Conservation (phyloP, 164 flowering plant species). For the Vitis amurensis region DNA sequence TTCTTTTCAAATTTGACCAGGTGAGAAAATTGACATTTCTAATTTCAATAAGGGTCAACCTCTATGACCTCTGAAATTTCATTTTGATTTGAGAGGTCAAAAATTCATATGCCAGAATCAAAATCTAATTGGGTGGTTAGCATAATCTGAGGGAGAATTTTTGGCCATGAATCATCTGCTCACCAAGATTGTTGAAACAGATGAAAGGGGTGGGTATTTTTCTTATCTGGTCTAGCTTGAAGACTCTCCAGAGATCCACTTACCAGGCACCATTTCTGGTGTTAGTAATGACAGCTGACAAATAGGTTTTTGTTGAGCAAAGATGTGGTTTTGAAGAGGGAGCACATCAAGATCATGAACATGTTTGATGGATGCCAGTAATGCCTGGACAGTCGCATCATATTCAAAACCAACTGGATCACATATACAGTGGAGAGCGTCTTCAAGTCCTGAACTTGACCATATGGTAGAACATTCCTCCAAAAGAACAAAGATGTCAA, state of each 20-base stretch:
- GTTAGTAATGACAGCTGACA: slow-evolving; percentile 63
- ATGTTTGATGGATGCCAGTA: slow-evolving; percentile 55
- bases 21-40: no score
- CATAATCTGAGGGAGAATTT: neutral
- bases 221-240: neutral
- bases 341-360: slow-evolving; percentile 46
- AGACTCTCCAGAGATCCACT: slow-evolving; percentile 6
- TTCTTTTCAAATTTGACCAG: no score
- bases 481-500: slow-evolving; percentile 32
- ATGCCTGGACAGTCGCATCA: slow-evolving; percentile 23
- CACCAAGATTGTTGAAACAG: neutral
- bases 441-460: slow-evolving; percentile 71
- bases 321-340: slow-evolving; percentile 35
- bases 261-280: slow-evolving; percentile 56
- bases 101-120: no score
- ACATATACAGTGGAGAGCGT: slow-evolving; percentile 48
- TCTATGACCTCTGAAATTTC: no score
- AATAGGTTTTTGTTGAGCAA: slow-evolving; percentile 28
- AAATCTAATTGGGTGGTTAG: no score
- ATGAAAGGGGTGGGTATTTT: neutral
- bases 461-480: slow-evolving; percentile 63
- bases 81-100: no score
- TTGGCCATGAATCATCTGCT: neutral
- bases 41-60: no score
- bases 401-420: slow-evolving; percentile 22